Base-by-base conservation (phyloP, 345 rosid genomes). In the Trapa bicornis region DNA sequence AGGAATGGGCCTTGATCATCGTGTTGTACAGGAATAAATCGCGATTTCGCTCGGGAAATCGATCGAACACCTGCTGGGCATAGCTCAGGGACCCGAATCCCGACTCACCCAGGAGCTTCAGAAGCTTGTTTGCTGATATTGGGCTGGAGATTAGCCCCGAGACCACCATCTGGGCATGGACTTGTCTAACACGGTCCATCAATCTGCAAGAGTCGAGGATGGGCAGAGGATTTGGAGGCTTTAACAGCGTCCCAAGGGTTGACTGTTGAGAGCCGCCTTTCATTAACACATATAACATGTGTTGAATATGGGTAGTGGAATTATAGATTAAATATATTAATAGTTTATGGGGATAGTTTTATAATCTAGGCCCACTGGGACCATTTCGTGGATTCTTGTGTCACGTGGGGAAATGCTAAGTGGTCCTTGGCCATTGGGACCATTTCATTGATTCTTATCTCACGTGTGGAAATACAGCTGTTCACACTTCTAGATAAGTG, bases 41-140 rank as follows among this genome's bases (percentile, higher is more conserved):
- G 16, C 63, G 35, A 17, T 41, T 15, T 16, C 58, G 47, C 3
- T 37, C 9, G 37, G 70, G 70, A 72, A 67, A 61, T 72, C 38
- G 62, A 61, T 72, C 75, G 56, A 72, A 72, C 75, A 72, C 39
- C 22, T 66, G 62, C 53, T 39, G 71, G n/a, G 75, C 71, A 58
- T 72, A 67, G 1, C 65, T n/a, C 37, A 72, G 22, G 32, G 67
- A 67, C 15, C 61, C 60, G n/a, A 52, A 32, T 15, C 48, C 43
- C 36, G 48, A 39, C 16, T 1, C 35, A 0, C 38, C 33, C 5
- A 72, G 66, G 4, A 38, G 29, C 2, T 41, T 71, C 53, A 65
- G 64, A 58, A 72, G 65, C 39, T 72, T 72, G 35, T 42, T 45
- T 14, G 74, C 67, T 0, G 66, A 32, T 39, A 72, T 11, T 32